Base-by-base conservation (phyloP, 805 yeast genomes). In the Metschnikowia continentalis region DNA sequence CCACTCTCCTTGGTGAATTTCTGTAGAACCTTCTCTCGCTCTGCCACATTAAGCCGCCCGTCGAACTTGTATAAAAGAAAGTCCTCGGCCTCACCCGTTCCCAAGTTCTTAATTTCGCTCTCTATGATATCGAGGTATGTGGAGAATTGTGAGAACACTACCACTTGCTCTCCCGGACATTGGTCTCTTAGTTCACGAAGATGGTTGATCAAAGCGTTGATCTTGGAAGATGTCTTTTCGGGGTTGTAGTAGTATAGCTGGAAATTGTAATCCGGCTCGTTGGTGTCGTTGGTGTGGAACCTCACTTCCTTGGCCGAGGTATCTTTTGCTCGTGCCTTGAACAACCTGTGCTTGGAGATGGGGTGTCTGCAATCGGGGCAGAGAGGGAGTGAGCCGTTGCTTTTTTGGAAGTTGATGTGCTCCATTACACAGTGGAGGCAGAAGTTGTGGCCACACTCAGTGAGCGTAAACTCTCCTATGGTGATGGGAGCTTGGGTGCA, bases 111-210 rank as follows among this genome's bases (percentile, higher is more conserved):
- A 3, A 91, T 65, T 55, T 85, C 94, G 17, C 62, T 64, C 58
- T 86, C 86, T 48, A 91, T 80, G 8, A 89, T 70, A 64, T 90
- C 96, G 53, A 91, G 65, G 61, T 82, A 92, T 0, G 88, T 78
- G 0, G 96, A 87, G 60, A 91, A 91, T 59, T 92, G 97, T 1
- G 97, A 90, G 62, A 92, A 92, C 0, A 92, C 91, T 46, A 92
- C 90, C 3, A 87, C 81, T 60, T 87, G 90, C 51, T 84, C 88
- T 14, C 82, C 82, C 0, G 85, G 80, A 7, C 79, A 74, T 14
- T 79, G 80, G 23, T 77, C 80, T 50, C 75, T 77, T 14, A 86
- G 67, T 26, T 67, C 69, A 35, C 79, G 70, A 15, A 90, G 66
- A 60, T 86, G 90, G 3, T 74, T 67, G 5, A 88, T 52, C 23